Conservation (phyloP, 1,284 basidiomycete genomes). For the Sanguinoderma infundibulare region DNA sequence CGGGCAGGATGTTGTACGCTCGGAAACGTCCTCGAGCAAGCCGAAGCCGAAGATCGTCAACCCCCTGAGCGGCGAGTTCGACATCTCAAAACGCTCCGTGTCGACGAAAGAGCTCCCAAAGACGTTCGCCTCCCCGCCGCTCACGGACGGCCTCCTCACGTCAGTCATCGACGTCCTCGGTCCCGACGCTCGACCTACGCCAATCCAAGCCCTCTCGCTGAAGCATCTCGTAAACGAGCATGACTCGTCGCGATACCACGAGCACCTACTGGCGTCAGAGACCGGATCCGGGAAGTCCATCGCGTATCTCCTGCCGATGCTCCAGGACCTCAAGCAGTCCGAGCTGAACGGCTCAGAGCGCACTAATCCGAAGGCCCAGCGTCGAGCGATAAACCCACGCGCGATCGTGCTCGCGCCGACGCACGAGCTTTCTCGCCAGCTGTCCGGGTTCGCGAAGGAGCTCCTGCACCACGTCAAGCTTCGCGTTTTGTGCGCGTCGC, state of each 20-base stretch:
- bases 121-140: conserved; percentile 67
- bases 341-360: conserved; percentile 40
- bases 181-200: conserved; percentile 59
- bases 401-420: conserved; percentile 85
- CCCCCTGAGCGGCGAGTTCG: conserved; percentile 45
- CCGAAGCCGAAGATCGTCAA: conserved; percentile 31
- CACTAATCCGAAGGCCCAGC: conserved; percentile 1
- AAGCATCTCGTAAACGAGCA: conserved; percentile 52
- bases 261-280: conserved; percentile 81
- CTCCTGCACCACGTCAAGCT: conserved; percentile 79
- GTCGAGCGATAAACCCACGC: conserved; percentile 60
- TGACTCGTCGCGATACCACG: conserved; percentile 42
- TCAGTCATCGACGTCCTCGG: conserved; percentile 63
- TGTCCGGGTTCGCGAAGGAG: conserved; percentile 73
- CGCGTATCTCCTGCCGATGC: conserved; percentile 85
- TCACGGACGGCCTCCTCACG: conserved; percentile 63
- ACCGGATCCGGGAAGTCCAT: conserved; percentile 91
- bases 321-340: conserved; percentile 75
- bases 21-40: conserved; percentile 1
- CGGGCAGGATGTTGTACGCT: background rate
- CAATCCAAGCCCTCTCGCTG: conserved; percentile 76
- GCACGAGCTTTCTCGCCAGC: conserved; percentile 85
- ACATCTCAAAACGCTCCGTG: conserved; percentile 35
- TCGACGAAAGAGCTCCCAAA: conserved; percentile 31
- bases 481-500: conserved; percentile 72